Base-by-base conservation (phyloP, 1,139 yeast genomes). In the Debaryomycetaceae sp. region DNA sequence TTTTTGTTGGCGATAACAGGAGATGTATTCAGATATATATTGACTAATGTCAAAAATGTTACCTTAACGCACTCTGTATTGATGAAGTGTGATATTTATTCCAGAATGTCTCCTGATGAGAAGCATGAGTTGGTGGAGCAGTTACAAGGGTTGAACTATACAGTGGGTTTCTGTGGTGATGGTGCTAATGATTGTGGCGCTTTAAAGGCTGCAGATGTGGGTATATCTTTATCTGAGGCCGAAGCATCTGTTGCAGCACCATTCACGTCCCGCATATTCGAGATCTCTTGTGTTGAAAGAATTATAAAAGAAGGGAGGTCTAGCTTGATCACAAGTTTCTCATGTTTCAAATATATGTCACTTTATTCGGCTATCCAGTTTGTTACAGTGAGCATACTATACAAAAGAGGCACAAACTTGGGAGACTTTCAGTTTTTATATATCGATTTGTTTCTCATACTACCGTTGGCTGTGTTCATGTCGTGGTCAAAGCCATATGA, bases 171-270 rank as follows among this genome's bases (percentile, higher is more conserved):
- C 65, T 91, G 98, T 68, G 99, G 99, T 34, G 99, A 93, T 67
- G 99, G 95, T 53, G 95, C 95, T 2, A 86, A 93, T 65, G 99
- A 93, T 62, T 93, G 98, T 67, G 99, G 99, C 54, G 99, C 99
- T 0, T 72, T 93, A 47, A 93, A 91, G 58, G 97, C 97, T 6
- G 98, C 99, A 0, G 96, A 93, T 67, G 96, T 93, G 39, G 99
- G 99, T 20, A 83, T 95, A 29, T 91, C 98, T 0, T 72, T 93
- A 41, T 87, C 97, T 31, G 99, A 93, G 61, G 99, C 99, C 0
- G 99, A 93, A 62, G 99, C 99, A 0, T 87, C 96, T 5, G 97
- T 95, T 20, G 99, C 99, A 0, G 98, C 99, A 0, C 99, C 99
- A 2, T 93, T 93, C 62, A 95, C 99, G 0, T 88, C 97, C 1